phyloP scores from a whole-genome alignment of 495 filamentous ascomycete species.

The Podospora australis region DNA sequence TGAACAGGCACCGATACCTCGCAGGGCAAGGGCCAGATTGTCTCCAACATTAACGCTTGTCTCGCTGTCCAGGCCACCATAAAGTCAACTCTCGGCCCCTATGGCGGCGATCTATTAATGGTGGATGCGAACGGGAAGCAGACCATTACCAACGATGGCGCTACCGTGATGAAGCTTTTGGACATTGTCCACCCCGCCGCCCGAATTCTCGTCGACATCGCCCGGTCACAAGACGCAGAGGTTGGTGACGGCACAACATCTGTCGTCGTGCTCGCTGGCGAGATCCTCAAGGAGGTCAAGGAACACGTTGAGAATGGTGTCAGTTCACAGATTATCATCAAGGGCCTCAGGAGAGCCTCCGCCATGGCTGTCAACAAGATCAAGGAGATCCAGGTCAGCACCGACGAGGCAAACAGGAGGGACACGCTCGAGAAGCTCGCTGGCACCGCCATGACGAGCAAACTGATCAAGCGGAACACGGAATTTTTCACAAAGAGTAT shows the following conservation, averaged over 20 bases:
- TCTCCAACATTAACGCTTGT: slow-evolving; percentile 98
- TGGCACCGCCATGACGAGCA: slow-evolving; percentile 98
- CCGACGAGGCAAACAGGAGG: slow-evolving; percentile 74
- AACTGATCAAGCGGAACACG: slow-evolving; percentile 95
- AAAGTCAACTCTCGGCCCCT: slow-evolving; percentile 91
- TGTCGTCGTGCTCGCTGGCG: slow-evolving; percentile 90
- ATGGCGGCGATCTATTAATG: slow-evolving; percentile 91
- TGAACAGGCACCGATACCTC: slow-evolving; percentile 87
- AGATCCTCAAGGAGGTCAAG: slow-evolving; percentile 92
- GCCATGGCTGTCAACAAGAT: slow-evolving; percentile 97
- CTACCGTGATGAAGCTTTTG: slow-evolving; percentile 98
- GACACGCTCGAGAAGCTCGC: slow-evolving; percentile 87
- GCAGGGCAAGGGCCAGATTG: slow-evolving; percentile 92
- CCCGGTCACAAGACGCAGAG: slow-evolving; percentile 97
- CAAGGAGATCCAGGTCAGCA: slow-evolving; percentile 91
- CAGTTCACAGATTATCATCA: slow-evolving; percentile 95
- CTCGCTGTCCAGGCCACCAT: slow-evolving; percentile 95
- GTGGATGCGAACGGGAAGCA: slow-evolving; percentile 92
- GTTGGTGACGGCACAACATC: slow-evolving; percentile 97
- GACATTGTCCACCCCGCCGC: slow-evolving; percentile 98
- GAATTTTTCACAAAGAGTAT: slow-evolving; percentile 97
- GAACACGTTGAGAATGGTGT: slow-evolving; percentile 95
- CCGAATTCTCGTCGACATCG: slow-evolving; percentile 96
- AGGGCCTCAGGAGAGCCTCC: slow-evolving; percentile 83
- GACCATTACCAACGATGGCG: slow-evolving; percentile 98